phyloP scores from a whole-genome alignment of 2,329 filamentous ascomycete genomes.

The Rhexocercosporidium sp. region DNA sequence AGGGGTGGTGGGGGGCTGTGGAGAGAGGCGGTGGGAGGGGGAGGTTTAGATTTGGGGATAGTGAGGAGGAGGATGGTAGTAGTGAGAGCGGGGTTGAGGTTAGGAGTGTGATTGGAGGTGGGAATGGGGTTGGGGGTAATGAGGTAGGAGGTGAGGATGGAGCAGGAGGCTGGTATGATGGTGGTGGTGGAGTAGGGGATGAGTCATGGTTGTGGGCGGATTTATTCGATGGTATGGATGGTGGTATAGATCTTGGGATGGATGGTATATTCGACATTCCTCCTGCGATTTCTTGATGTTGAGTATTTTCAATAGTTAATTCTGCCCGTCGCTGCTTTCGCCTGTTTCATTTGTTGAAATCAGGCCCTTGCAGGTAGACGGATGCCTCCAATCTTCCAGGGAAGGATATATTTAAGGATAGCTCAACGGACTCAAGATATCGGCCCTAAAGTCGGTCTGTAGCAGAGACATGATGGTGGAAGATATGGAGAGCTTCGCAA shows the following conservation, averaged over 20 bases:
- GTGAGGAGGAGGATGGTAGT: not conserved
- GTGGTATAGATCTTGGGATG: not conserved
- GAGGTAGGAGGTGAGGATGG: not conserved
- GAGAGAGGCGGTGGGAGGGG: not conserved
- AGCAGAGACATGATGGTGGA: too few species aligned
- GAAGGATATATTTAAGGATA: too few species aligned
- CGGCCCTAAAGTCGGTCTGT: too few species aligned
- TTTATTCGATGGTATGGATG: slow-evolving; percentile 13
- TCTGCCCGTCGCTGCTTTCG: too few species aligned
- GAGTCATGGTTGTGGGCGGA: slow-evolving; percentile 11
- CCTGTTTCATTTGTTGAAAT: too few species aligned
- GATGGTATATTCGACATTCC: not conserved
- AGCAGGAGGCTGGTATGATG: slow-evolving; percentile 43
- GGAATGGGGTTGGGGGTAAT: not conserved
- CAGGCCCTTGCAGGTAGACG: too few species aligned
- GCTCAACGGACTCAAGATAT: too few species aligned
- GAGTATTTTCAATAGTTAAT: too few species aligned
- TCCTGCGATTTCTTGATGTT: not conserved
- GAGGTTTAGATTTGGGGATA: not conserved
- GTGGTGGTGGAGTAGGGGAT: slow-evolving; percentile 42
- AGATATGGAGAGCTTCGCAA: too few species aligned
- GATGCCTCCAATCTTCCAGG: too few species aligned
- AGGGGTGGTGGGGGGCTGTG: slow-evolving; percentile 36
- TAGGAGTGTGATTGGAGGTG: not conserved
- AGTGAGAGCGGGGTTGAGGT: too few species aligned